Evolutionary conservation across 106 monocot genomes (phyloP).

Genomic region (Chionographis japonica): DNA sequence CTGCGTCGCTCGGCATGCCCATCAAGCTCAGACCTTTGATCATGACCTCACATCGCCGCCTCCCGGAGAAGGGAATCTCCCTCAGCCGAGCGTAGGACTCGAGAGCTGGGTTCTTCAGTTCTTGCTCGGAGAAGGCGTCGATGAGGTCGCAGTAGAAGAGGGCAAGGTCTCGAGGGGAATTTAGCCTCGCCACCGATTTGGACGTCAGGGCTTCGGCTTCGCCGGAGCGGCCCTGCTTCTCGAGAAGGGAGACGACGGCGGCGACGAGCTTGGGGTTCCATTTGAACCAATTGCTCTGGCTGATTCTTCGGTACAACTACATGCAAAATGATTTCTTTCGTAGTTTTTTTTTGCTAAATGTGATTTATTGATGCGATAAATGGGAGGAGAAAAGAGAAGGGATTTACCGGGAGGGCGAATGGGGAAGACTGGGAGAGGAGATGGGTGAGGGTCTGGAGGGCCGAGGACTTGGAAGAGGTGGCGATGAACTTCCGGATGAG

Average conservation of each 20-base stretch:
- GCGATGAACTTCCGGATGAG: constrained; percentile 55
- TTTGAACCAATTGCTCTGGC: constrained; percentile 50
- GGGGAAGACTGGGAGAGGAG: constrained; percentile 54
- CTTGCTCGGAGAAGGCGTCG: constrained; percentile 37
- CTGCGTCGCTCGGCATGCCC: constrained; percentile 52
- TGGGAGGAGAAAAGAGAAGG: not conserved
- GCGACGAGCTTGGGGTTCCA: constrained; percentile 70
- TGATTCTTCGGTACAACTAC: constrained; percentile 45
- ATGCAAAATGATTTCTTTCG: not conserved
- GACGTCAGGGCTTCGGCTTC: constrained; percentile 51
- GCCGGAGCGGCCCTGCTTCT: constrained; percentile 17
- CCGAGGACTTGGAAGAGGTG: constrained; percentile 54
- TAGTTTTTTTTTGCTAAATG: not conserved
- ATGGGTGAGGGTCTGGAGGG: constrained; percentile 60
- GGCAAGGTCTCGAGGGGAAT: constrained; percentile 25
- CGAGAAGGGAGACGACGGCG: constrained; percentile 46
- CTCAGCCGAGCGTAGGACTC: constrained; percentile 20
- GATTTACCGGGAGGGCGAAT: constrained; percentile 36
- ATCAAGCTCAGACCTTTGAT: constrained; percentile 54
- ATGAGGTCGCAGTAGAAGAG: constrained; percentile 74
- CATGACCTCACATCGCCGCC: constrained; percentile 35
- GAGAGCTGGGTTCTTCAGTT: constrained; percentile 21
- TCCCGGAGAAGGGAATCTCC: constrained; percentile 16
- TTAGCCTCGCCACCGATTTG: constrained; percentile 28
- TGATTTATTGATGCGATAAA: not conserved